These are phyloP conservation scores for Diospyros lotus DNA, from an alignment of 148 eudicot genomes.

Conservation along the genomic window DNA sequence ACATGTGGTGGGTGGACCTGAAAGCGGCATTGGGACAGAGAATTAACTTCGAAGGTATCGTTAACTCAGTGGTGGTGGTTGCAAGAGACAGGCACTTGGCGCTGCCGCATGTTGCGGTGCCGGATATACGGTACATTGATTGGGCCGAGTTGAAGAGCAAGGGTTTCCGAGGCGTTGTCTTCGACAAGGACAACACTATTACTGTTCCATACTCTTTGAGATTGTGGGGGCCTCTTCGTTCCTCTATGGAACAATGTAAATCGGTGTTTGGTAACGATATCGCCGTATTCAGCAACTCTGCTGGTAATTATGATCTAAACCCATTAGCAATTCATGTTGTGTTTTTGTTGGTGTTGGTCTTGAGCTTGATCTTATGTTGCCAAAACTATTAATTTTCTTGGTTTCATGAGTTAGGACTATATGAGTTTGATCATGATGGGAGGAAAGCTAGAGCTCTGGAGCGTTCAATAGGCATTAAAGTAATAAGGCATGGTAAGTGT, in stretches of 20 bases:
- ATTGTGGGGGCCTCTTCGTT: conserved; percentile 48
- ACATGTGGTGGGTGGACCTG: conserved; percentile 68
- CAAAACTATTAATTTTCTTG: neutral
- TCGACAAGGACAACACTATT: conserved; percentile 88
- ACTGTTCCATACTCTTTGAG: conserved; percentile 64
- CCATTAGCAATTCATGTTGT: neutral
- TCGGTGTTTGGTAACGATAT: conserved; percentile 69
- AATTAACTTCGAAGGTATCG: conserved; percentile 63
- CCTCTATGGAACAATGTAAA: conserved; percentile 53
- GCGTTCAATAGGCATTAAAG: conserved; percentile 57
- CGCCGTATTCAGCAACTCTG: conserved; percentile 86
- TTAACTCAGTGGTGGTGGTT: conserved; percentile 35
- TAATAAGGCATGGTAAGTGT: conserved; percentile 62
- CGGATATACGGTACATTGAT: conserved; percentile 62
- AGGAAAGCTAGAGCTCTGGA: conserved; percentile 65
- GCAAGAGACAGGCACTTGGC: conserved; percentile 42
- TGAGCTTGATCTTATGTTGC: neutral
- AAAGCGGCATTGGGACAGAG: conserved; percentile 74
- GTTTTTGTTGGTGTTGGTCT: conserved; percentile 5
- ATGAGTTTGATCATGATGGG: conserved; percentile 73
- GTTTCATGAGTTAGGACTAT: conserved; percentile 37
- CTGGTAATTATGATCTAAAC: conserved; percentile 39
- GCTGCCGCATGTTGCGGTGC: conserved; percentile 58
- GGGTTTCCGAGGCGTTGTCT: conserved; percentile 83
- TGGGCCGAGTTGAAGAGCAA: conserved; percentile 62